phyloP scores from a whole-genome alignment of 2,329 filamentous ascomycete genomes.

The Didymosphaeria variabile region DNA sequence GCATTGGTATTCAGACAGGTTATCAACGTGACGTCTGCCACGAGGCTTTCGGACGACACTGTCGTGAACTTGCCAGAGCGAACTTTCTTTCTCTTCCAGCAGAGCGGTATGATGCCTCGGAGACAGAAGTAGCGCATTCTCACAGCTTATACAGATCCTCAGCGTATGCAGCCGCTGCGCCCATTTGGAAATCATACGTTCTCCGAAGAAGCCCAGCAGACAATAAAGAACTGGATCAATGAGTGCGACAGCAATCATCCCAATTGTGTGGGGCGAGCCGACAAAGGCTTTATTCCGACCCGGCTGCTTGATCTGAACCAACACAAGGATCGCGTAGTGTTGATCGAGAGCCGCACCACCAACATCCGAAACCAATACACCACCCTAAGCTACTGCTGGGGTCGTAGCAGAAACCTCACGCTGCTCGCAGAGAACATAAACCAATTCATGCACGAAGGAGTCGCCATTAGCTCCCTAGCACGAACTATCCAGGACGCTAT shows the following conservation, averaged over 20 bases:
- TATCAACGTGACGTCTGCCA: neutral
- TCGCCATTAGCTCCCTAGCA: slow-evolving; percentile 4
- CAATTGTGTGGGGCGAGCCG: neutral
- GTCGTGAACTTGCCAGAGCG: neutral
- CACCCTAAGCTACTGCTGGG: slow-evolving; percentile 9
- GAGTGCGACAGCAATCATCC: neutral
- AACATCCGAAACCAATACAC: neutral
- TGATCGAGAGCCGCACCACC: neutral
- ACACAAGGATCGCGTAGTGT: neutral
- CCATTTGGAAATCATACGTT: neutral
- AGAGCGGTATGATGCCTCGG: neutral
- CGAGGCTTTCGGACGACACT: neutral
- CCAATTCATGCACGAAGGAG: neutral
- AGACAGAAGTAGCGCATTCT: neutral
- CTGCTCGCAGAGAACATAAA: neutral
- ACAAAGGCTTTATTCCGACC: slow-evolving; percentile 2
- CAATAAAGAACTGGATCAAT: neutral
- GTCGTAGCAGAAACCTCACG: neutral
- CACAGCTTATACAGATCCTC: neutral
- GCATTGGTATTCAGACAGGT: neutral
- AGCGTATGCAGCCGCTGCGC: neutral
- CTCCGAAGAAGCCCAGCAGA: neutral
- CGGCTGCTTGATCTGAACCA: neutral
- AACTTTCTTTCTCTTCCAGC: slow-evolving; percentile 2
- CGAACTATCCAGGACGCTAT: slow-evolving; percentile 12